phyloP scores from a whole-genome alignment of 1,284 basidiomycete species.

The Papiliotrema fonsecae region DNA sequence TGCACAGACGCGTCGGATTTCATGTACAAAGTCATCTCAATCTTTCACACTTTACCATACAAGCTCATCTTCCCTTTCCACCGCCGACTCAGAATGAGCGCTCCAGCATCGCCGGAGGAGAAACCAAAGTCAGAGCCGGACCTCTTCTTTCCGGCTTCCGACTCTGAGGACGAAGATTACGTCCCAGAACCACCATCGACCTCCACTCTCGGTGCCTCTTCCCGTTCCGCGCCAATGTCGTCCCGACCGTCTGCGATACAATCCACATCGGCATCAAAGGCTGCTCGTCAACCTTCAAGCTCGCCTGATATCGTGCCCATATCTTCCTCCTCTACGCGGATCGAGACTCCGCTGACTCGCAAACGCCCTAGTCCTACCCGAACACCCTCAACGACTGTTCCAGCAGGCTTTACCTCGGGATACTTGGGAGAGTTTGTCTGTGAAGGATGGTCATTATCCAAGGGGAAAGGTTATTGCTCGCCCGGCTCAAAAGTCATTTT shows the following conservation, averaged over 20 bases:
- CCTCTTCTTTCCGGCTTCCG: constrained; percentile 35
- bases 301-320: constrained; percentile 12
- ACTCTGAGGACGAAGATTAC: constrained; percentile 26
- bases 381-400: constrained; percentile 15
- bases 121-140: constrained; percentile 23
- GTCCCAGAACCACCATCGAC: neutral
- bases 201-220: neutral
- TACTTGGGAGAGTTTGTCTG: constrained; percentile 48
- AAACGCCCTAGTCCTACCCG: constrained; percentile 15
- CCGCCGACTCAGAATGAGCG: neutral
- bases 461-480: constrained; percentile 47
- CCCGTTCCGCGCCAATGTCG: neutral
- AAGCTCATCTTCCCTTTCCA: no score
- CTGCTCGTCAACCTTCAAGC: neutral
- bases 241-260: no score
- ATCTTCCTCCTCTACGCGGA: constrained; percentile 6
- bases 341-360: constrained; percentile 12
- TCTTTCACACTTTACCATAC: no score
- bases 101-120: constrained; percentile 2
- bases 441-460: constrained; percentile 47
- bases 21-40: no score
- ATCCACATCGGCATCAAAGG: neutral
- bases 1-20: no score
- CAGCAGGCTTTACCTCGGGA: constrained; percentile 28
- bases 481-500: constrained; percentile 42